Evolutionary conservation across 2,329 filamentous ascomycete species (phyloP).

Genomic region (Akanthomyces uredinophilus): DNA sequence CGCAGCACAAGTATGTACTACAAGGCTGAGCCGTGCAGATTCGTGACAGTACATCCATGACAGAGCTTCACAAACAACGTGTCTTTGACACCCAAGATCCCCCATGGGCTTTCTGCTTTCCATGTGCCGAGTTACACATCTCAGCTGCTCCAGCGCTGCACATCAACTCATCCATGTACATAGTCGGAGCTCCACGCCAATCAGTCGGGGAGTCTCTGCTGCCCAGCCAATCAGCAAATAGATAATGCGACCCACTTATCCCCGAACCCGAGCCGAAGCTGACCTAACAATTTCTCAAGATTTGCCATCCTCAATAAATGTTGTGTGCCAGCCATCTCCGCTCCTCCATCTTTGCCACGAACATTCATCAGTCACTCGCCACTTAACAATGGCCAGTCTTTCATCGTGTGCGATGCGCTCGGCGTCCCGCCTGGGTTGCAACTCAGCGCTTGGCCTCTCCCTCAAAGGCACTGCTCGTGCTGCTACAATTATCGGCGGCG

Average conservation of each 20-base stretch:
- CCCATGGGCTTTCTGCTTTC: background rate
- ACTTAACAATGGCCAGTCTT: constrained; percentile 53
- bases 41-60: background rate
- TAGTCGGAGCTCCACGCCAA: background rate
- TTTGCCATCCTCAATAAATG: constrained; percentile 13
- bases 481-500: constrained; percentile 23
- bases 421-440: constrained; percentile 56
- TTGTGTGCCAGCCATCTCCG: constrained; percentile 9
- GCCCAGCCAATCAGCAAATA: constrained; percentile 9
- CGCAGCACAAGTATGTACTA: constrained; percentile 5
- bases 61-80: background rate
- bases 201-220: background rate
- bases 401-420: constrained; percentile 69
- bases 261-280: constrained; percentile 17
- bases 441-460: constrained; percentile 32
- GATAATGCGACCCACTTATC: constrained; percentile 13
- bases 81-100: background rate
- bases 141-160: background rate
- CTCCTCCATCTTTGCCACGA: constrained; percentile 10
- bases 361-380: constrained; percentile 17
- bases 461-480: constrained; percentile 27
- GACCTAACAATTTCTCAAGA: constrained; percentile 17
- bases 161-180: background rate
- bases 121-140: background rate
- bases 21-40: background rate